These are phyloP conservation scores for Rhynchospora breviuscula DNA, from an alignment of 176 grass and related monocot genomes.

Conservation along the genomic window DNA sequence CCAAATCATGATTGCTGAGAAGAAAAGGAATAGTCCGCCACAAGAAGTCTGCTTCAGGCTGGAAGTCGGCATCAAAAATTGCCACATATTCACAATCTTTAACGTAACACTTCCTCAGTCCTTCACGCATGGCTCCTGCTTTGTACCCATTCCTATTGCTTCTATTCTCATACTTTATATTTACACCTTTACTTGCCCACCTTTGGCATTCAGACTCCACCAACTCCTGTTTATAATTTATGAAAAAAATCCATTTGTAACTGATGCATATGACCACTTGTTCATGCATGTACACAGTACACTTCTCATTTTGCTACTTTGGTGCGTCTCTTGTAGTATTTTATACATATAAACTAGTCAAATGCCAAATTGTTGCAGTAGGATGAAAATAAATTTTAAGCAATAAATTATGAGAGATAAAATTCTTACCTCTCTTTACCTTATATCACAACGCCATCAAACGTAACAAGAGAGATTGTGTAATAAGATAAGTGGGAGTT, in stretches of 20 bases:
- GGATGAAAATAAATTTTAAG: too few relatives aligned
- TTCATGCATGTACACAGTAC: background rate
- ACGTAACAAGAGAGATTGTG: too few relatives aligned
- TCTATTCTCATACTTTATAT: slow-evolving; percentile 57
- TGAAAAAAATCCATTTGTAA: background rate
- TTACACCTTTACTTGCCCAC: slow-evolving; percentile 58
- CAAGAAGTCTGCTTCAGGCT: slow-evolving; percentile 69
- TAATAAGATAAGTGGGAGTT: too few relatives aligned
- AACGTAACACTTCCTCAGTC: slow-evolving; percentile 56
- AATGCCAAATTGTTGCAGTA: too few relatives aligned
- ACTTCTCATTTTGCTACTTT: background rate
- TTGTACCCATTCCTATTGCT: slow-evolving; percentile 84
- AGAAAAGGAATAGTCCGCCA: slow-evolving; percentile 47
- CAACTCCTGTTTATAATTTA: slow-evolving; percentile 30
- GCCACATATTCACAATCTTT: slow-evolving; percentile 52
- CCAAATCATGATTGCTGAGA: slow-evolving; percentile 36
- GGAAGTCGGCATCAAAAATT: slow-evolving; percentile 87
- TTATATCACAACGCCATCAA: too few relatives aligned
- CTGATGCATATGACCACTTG: background rate
- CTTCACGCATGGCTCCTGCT: slow-evolving; percentile 80
- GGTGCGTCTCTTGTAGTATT: background rate
- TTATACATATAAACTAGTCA: background rate
- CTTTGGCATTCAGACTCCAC: slow-evolving; percentile 67
- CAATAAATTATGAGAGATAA: too few relatives aligned
- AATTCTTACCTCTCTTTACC: too few relatives aligned